These are phyloP conservation scores for Thielaviopsis ethacetica DNA, from an alignment of 2,329 filamentous ascomycete species.

Conservation along the genomic window DNA sequence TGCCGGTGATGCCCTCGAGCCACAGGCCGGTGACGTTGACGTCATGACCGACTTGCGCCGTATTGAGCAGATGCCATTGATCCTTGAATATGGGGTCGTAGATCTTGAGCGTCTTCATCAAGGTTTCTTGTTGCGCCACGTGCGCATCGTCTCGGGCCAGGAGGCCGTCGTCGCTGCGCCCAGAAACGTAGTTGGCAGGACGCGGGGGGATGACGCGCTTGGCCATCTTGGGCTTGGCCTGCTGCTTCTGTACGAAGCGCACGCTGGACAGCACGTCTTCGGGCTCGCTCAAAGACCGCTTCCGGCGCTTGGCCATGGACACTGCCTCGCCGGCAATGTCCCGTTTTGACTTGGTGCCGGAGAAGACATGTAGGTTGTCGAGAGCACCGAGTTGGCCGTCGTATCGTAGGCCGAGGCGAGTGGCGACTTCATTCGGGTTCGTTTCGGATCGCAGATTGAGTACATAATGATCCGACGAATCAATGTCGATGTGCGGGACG, in stretches of 20 bases:
- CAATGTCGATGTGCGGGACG: conserved; percentile 37
- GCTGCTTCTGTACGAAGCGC: conserved; percentile 62
- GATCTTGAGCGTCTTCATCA: conserved; percentile 57
- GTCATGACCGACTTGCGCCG: conserved; percentile 67
- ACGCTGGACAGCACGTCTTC: conserved; percentile 54
- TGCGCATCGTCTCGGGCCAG: conserved; percentile 21
- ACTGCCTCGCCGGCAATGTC: conserved; percentile 32
- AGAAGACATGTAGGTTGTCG: conserved; percentile 71
- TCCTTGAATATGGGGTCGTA: conserved; percentile 79
- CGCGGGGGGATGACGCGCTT: conserved; percentile 32
- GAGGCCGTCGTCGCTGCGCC: conserved; percentile 15
- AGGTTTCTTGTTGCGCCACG: conserved; percentile 38
- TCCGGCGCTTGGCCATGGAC: conserved; percentile 33
- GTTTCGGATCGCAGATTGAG: conserved; percentile 57
- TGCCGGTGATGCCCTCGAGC: conserved; percentile 77
- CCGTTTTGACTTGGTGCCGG: conserved; percentile 43
- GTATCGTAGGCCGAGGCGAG: conserved; percentile 56
- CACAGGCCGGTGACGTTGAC: conserved; percentile 93
- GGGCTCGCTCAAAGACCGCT: conserved; percentile 33
- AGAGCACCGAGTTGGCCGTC: conserved; percentile 70
- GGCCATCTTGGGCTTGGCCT: conserved; percentile 28
- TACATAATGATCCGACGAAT: conserved; percentile 81
- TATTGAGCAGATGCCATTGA: conserved; percentile 92
- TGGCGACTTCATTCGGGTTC: conserved; percentile 53
- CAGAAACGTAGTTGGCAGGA: conserved; percentile 15